Evolutionary conservation across 2,329 filamentous ascomycete species (phyloP).

Genomic region (Ascochyta koolunga): DNA sequence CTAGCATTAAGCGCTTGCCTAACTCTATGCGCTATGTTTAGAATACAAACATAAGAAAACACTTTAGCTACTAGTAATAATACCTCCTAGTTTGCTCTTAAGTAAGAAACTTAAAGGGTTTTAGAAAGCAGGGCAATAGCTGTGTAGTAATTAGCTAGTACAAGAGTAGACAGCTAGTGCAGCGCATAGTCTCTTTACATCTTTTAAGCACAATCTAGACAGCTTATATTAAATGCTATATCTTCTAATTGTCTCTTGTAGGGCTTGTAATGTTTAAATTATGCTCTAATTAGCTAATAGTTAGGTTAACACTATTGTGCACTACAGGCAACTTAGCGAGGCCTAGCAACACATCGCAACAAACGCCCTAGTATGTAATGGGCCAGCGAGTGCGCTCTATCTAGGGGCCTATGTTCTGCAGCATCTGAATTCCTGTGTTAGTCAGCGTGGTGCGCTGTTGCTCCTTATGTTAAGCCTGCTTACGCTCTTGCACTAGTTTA

Average conservation of each 20-base stretch:
- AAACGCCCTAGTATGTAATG: constrained; percentile 8
- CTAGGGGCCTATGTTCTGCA: constrained; percentile 5
- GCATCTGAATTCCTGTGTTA: constrained; percentile 7
- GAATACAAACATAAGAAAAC: constrained; percentile 4
- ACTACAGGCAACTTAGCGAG: constrained; percentile 1
- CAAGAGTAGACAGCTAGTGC: constrained; percentile 1
- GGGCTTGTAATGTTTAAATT: constrained; percentile 1
- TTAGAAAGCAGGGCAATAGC: constrained; percentile 3
- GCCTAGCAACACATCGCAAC: constrained; percentile 1
- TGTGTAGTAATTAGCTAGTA: constrained; percentile 4
- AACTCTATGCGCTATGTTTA: neutral
- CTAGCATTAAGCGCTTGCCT: neutral
- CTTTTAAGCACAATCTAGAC: neutral
- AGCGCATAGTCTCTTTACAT: constrained; percentile 6
- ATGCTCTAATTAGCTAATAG: neutral
- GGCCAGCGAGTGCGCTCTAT: constrained; percentile 6
- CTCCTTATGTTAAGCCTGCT: constrained; percentile 1
- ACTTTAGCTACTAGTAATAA: constrained; percentile 5
- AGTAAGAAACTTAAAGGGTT: constrained; percentile 5
- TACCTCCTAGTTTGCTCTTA: constrained; percentile 2
- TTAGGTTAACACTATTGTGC: neutral
- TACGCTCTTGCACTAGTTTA: constrained; percentile 1
- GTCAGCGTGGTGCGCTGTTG: constrained; percentile 2
- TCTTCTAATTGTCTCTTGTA: constrained; percentile 2
- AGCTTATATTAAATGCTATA: constrained; percentile 10